Percentiles rank a stretch among this genome's conserved stretches.
These are phyloP conservation scores for Primulina tabacum DNA, from an alignment of 257 asterid genomes.

Conservation along the genomic window DNA sequence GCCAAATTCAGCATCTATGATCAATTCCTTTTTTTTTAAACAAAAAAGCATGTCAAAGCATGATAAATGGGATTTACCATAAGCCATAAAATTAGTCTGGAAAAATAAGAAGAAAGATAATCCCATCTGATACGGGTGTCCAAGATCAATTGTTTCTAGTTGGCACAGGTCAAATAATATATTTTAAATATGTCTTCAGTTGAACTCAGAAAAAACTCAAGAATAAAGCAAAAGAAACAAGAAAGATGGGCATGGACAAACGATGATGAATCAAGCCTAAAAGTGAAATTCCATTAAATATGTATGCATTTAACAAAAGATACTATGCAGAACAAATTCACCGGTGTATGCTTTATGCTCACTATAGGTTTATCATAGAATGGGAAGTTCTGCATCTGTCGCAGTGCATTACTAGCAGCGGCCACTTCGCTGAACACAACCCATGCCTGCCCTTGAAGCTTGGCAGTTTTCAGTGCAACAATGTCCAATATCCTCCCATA, in stretches of 20 bases:
- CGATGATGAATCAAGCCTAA: neutral
- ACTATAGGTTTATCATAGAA: slow-evolving; percentile 96
- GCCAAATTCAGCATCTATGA: neutral
- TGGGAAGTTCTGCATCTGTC: slow-evolving; percentile 97
- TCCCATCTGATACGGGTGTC: neutral
- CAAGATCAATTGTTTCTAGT: neutral
- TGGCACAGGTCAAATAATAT: neutral
- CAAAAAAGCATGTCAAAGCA: neutral
- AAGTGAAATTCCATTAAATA: slow-evolving; percentile 14
- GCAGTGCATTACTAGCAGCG: slow-evolving; percentile 93
- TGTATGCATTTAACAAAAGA: slow-evolving; percentile 9
- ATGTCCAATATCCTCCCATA: slow-evolving; percentile 94
- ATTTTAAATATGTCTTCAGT: neutral
- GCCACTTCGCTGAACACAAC: slow-evolving; percentile 92
- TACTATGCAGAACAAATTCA: slow-evolving; percentile 16
- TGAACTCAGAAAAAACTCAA: neutral
- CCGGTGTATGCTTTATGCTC: slow-evolving; percentile 23
- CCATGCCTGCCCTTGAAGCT: slow-evolving; percentile 99
- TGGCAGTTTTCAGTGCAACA: slow-evolving; percentile 83
- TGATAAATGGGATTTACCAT: neutral
- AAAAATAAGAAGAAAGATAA: neutral
- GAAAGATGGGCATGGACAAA: neutral
- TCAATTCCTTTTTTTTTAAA: too few species aligned
- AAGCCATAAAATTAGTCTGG: neutral
- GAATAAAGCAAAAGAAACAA: neutral